These are phyloP conservation scores for Pseudocercospora musae DNA, from an alignment of 2,329 filamentous ascomycete genomes.

Conservation along the genomic window DNA sequence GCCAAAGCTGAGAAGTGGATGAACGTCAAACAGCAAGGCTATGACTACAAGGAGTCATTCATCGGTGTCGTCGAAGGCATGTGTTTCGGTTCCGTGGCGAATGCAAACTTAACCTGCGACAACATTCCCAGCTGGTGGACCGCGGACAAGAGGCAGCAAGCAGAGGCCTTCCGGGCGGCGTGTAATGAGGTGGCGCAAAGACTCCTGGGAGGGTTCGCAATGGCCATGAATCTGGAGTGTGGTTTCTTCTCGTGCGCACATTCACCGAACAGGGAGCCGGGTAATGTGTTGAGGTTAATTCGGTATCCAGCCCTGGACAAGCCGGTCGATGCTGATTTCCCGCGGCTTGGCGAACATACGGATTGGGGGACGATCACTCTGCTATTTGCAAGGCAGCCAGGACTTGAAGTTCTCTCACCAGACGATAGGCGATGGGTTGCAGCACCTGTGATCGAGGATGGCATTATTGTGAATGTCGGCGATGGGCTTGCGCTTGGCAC, in stretches of 20 bases:
- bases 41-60: constrained; percentile 5
- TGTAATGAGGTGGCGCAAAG: background rate
- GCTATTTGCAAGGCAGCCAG: background rate
- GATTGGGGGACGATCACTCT: constrained; percentile 3
- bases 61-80: constrained; percentile 1
- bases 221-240: constrained; percentile 1
- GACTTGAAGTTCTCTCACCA: background rate
- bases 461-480: constrained; percentile 1
- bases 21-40: constrained; percentile 1
- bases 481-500: background rate
- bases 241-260: background rate
- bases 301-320: background rate
- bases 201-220: background rate
- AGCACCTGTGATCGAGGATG: background rate
- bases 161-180: background rate
- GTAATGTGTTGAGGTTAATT: constrained; percentile 1
- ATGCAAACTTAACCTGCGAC: background rate
- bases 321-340: background rate
- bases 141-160: background rate
- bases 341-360: constrained; percentile 1
- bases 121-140: constrained; percentile 1
- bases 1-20: constrained; percentile 1
- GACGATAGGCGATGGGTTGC: background rate
- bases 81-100: constrained; percentile 2
- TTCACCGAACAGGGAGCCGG: background rate